Percentiles rank a stretch among this genome's conserved stretches.
Conservation (phyloP, 495 filamentous ascomycete species). For the Opeltia flavorubescens region DNA sequence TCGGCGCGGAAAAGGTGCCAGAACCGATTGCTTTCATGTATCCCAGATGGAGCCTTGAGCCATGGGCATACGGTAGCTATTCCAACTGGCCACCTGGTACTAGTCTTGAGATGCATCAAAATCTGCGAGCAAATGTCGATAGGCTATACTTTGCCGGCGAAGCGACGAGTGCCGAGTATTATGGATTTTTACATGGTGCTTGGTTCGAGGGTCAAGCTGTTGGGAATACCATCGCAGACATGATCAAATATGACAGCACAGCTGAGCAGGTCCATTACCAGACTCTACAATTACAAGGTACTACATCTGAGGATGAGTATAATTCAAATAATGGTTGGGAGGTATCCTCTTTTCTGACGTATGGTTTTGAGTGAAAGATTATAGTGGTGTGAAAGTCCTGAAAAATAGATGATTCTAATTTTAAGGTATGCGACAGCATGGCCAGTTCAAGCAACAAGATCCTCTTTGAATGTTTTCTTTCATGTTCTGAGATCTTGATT, state of each 20-base stretch:
- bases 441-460: too few species aligned
- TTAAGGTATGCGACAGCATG: too few species aligned
- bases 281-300: constrained; percentile 21
- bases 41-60: constrained; percentile 51
- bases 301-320: constrained; percentile 16
- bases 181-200: constrained; percentile 57
- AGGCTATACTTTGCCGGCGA: constrained; percentile 61
- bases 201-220: constrained; percentile 48
- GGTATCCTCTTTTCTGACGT: constrained; percentile 14
- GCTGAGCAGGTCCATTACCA: constrained; percentile 19
- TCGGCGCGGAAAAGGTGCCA: constrained; percentile 42
- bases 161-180: constrained; percentile 53
- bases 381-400: background rate
- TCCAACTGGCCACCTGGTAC: constrained; percentile 59
- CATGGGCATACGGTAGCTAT: constrained; percentile 58
- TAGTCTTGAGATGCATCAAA: constrained; percentile 56
- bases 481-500: too few species aligned
- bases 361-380: constrained; percentile 2
- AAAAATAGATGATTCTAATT: too few species aligned
- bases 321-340: constrained; percentile 22
- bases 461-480: too few species aligned
- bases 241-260: constrained; percentile 1
- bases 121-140: constrained; percentile 53
- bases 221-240: constrained; percentile 33
- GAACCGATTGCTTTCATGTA: constrained; percentile 58